Base-by-base conservation (phyloP, 495 filamentous ascomycete genomes). In the Xylaria scruposa region DNA sequence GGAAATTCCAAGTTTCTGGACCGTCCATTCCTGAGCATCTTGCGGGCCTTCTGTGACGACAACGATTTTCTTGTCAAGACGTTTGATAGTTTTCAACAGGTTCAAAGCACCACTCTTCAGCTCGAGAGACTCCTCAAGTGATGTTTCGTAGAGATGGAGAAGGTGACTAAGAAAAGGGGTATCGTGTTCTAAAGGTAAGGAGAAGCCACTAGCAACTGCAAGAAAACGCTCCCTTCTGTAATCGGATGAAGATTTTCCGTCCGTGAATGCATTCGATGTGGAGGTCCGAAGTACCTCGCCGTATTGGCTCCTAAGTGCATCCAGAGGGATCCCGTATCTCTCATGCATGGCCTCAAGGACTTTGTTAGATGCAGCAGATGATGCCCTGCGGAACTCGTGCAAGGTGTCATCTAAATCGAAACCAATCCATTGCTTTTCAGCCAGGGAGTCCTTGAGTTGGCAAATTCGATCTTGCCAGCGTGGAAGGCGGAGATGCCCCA, bases 381-480 rank as follows among this genome's bases (percentile, higher is more conserved):
- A 81, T 17, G 81, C 79, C 44, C 69, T 72, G 68, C 79, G 78
- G 64, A 84, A 83, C 46, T 82, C 78, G 64, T 85, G 83, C n/a
- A 85, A 72, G 0, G 83, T 83, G 69, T 82, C 79, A 68, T 85
- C 83, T 12, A 85, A 78, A 49, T 83, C 83, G 59, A 85, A 83
- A 8, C 80, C 81, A 49, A 82, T 79, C 78, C 81, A 83, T 17
- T 26, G 64, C 73, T 81, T 83, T 66, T 67, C 68, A 1, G 67
- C 56, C 1, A 70, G 58, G 8, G 26, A 26, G 0, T 54, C 64
- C 1, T 21, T 13, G 3, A 74, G 72, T 31, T 56, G 62, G 0
- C 3, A 3, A 19, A 64, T 38, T 26, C 56, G 53, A 8, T 62
- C 51, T 29, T 46, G 3, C 68, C 68, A 68, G 46, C 44, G 58